Percentiles rank a stretch among this genome's conserved stretches.
These are phyloP conservation scores for Cutaneotrichosporon sp. DNA, from an alignment of 1,284 basidiomycete species.

Conservation along the genomic window DNA sequence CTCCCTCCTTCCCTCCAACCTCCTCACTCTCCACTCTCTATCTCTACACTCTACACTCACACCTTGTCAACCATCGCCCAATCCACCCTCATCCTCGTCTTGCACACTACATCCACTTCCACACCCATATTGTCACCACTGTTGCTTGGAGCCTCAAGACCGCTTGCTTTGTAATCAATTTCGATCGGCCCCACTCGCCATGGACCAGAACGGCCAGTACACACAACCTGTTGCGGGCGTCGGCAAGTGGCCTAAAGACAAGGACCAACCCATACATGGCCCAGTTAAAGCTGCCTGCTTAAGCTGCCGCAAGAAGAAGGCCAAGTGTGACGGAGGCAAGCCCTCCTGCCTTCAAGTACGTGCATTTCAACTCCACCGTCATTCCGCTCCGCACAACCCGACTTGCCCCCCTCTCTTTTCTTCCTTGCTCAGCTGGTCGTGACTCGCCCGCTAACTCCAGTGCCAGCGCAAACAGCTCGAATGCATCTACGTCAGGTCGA, in stretches of 20 bases:
- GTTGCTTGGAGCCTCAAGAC: neutral
- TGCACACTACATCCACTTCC: neutral
- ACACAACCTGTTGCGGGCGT: neutral
- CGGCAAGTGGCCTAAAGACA: slow-evolving; percentile 13
- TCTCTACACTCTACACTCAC: no score
- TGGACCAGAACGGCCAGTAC: neutral
- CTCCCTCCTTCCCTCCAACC: no score
- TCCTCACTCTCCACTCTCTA: no score
- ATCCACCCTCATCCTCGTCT: neutral
- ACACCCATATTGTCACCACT: neutral
- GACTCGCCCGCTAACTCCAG: slow-evolving; percentile 24
- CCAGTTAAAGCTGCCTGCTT: slow-evolving; percentile 53
- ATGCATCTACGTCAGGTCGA: slow-evolving; percentile 53
- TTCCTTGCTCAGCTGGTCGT: neutral
- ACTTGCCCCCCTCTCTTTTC: neutral
- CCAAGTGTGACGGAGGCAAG: slow-evolving; percentile 51
- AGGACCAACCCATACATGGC: slow-evolving; percentile 6
- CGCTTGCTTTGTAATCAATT: neutral
- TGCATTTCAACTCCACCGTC: slow-evolving; percentile 5
- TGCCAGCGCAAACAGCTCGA: slow-evolving; percentile 46
- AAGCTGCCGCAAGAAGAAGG: slow-evolving; percentile 51
- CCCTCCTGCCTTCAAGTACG: slow-evolving; percentile 51
- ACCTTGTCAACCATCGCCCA: no score
- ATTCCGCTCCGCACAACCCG: neutral
- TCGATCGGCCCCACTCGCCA: neutral